phyloP scores from a whole-genome alignment of 2,329 filamentous ascomycete genomes.

The Ophiognomonia clavigignenti-juglandacearum region DNA sequence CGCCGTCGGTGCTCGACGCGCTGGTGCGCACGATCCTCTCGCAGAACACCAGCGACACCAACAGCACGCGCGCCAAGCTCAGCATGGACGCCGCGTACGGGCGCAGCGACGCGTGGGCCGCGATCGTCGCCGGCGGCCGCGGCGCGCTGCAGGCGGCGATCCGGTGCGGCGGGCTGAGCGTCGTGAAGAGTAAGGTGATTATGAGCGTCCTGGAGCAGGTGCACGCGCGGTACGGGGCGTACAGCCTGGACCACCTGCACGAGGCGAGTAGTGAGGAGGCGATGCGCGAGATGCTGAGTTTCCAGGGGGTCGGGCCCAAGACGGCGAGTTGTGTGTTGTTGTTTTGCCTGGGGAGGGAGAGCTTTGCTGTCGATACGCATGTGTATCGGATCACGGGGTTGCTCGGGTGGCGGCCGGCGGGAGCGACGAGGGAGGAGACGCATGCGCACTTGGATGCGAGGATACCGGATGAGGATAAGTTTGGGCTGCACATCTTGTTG shows the following conservation, averaged over 20 bases:
- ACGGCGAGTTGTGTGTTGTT: conserved; percentile 49
- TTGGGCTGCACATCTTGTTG: conserved; percentile 43
- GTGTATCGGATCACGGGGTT: conserved; percentile 44
- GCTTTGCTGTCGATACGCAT: conserved; percentile 50
- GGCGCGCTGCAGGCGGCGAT: conserved; percentile 53
- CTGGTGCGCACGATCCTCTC: conserved; percentile 47
- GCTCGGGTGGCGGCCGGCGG: conserved; percentile 42
- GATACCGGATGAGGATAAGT: conserved; percentile 45
- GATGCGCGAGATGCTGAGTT: conserved; percentile 45
- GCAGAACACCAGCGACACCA: conserved; percentile 47
- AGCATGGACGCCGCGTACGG: conserved; percentile 41
- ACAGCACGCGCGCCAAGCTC: conserved; percentile 57
- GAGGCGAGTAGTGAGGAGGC: conserved; percentile 36
- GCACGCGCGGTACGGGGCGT: conserved; percentile 35
- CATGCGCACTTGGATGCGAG: conserved; percentile 45
- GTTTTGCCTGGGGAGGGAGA: conserved; percentile 42
- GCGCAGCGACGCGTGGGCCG: conserved; percentile 36
- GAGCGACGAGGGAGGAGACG: conserved; percentile 37
- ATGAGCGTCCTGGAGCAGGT: conserved; percentile 64
- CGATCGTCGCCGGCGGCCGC: conserved; percentile 34
- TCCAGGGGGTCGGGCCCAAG: conserved; percentile 49
- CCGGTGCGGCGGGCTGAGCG: conserved; percentile 64
- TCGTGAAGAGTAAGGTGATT: conserved; percentile 69
- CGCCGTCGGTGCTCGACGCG: conserved; percentile 46
- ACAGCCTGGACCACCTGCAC: conserved; percentile 47